A percentile compares a stretch with the other conserved stretches of the same genome.
These are phyloP conservation scores for Mortierella hygrophila DNA, from an alignment of 192 early-diverging fungal genomes.

Conservation along the genomic window DNA sequence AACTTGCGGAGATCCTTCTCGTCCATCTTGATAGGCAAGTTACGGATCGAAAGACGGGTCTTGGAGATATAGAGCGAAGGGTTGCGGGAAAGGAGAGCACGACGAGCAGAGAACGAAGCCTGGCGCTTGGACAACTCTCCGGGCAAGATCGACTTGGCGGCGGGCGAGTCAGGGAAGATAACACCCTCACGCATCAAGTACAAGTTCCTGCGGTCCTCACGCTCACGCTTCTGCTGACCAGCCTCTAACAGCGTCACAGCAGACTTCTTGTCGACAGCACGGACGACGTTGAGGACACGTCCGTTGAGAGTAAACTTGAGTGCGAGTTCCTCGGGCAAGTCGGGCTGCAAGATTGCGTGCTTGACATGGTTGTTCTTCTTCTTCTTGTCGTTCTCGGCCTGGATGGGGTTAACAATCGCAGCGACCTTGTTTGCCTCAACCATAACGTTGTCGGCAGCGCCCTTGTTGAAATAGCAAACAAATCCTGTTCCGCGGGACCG, in stretches of 20 bases:
- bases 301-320: slow-evolving; percentile 81
- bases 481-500: slow-evolving; percentile 95
- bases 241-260: slow-evolving; percentile 74
- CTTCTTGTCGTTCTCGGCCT: slow-evolving; percentile 59
- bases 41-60: slow-evolving; percentile 91
- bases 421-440: slow-evolving; percentile 75
- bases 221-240: slow-evolving; percentile 69
- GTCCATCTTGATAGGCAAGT: slow-evolving; percentile 79
- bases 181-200: slow-evolving; percentile 92
- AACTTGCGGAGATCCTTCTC: slow-evolving; percentile 77
- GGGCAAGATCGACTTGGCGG: slow-evolving; percentile 75
- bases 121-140: slow-evolving; percentile 88
- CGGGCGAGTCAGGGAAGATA: slow-evolving; percentile 87
- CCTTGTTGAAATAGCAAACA: slow-evolving; percentile 83
- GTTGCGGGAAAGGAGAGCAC: slow-evolving; percentile 84
- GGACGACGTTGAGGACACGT: slow-evolving; percentile 83
- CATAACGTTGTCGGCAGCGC: slow-evolving; percentile 83
- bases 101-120: slow-evolving; percentile 84
- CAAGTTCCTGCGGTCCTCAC: slow-evolving; percentile 86
- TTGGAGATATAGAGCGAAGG: slow-evolving; percentile 92
- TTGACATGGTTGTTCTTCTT: slow-evolving; percentile 67
- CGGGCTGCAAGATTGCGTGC: slow-evolving; percentile 74
- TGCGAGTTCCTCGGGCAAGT: slow-evolving; percentile 63
- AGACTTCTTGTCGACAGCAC: slow-evolving; percentile 81
- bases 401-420: slow-evolving; percentile 46